Conservation (phyloP, 306 rosid genomes). For the Biancaea sappan region DNA sequence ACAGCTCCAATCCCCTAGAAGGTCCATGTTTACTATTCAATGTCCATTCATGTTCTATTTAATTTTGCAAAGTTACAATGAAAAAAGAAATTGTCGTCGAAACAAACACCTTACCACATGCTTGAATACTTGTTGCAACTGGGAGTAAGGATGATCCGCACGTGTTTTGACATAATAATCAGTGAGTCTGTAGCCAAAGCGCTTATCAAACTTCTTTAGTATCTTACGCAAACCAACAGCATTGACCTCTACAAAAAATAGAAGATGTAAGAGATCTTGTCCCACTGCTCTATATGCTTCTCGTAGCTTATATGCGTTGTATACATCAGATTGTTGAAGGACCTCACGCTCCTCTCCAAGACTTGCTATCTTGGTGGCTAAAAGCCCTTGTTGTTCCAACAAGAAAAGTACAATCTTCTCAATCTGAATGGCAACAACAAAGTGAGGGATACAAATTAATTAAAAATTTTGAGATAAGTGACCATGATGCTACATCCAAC, state of each 20-base stretch:
- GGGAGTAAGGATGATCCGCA: conserved; percentile 97
- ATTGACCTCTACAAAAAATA: conserved; percentile 81
- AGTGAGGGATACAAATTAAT: conserved; percentile 29
- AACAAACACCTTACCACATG: conserved; percentile 79
- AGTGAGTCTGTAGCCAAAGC: conserved; percentile 85
- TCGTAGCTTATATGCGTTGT: conserved; percentile 62
- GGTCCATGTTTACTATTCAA: conserved; percentile 33
- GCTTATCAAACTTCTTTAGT: conserved; percentile 96
- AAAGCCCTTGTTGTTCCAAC: conserved; percentile 95
- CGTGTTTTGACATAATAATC: conserved; percentile 93
- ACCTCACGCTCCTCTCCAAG: conserved; percentile 69
- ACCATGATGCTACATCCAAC: conserved; percentile 6
- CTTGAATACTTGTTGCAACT: conserved; percentile 97
- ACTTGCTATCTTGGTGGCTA: conserved; percentile 79
- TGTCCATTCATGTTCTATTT: conserved; percentile 27
- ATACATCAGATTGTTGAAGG: conserved; percentile 76
- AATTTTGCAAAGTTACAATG: not conserved
- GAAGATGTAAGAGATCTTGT: conserved; percentile 81
- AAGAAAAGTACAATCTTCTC: conserved; percentile 91
- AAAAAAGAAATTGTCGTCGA: conserved; percentile 19
- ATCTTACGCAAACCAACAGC: conserved; percentile 96
- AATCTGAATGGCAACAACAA: conserved; percentile 57
- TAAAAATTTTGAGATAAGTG: conserved; percentile 5
- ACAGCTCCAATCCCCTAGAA: conserved; percentile 93
- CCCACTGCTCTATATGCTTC: conserved; percentile 86